Evolutionary conservation across 441 rosid species (phyloP).

Genomic region (Brassica hybrid): DNA sequence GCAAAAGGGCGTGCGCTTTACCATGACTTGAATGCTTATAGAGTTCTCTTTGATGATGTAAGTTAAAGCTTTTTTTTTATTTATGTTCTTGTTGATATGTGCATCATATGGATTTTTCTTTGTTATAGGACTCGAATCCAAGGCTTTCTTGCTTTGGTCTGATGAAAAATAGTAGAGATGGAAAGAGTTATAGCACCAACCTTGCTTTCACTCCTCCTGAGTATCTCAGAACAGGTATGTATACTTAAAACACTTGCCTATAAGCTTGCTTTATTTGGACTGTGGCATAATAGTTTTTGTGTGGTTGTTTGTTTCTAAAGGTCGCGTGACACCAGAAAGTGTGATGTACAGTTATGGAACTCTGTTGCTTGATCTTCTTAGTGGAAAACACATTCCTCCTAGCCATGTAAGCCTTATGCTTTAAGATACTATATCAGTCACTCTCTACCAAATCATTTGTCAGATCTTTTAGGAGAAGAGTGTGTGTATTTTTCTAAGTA

Average conservation of each 20-base stretch:
- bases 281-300: conserved; percentile 1
- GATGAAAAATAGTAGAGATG: conserved; percentile 60
- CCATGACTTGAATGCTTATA: conserved; percentile 92
- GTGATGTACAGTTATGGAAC: conserved; percentile 96
- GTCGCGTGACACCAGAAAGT: conserved; percentile 91
- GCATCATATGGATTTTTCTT: neutral
- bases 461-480: no score
- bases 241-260: conserved; percentile 15
- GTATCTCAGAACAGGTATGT: conserved; percentile 66
- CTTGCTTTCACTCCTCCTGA: conserved; percentile 80
- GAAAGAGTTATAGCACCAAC: conserved; percentile 78
- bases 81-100: conserved; percentile 11
- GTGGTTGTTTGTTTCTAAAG: conserved; percentile 37
- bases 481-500: neutral
- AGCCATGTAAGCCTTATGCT: conserved; percentile 68
- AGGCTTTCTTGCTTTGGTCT: conserved; percentile 76
- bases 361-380: conserved; percentile 92
- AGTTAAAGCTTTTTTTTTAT: conserved; percentile 27
- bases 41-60: conserved; percentile 92
- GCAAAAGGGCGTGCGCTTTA: conserved; percentile 85
- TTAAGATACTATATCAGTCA: no score
- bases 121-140: conserved; percentile 67
- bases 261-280: neutral
- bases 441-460: no score
- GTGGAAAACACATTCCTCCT: conserved; percentile 96